Evolutionary conservation across 306 rosid species (phyloP), one percentile per base, ranked within the genome.

Genomic region (Phaseolus lunatus): DNA sequence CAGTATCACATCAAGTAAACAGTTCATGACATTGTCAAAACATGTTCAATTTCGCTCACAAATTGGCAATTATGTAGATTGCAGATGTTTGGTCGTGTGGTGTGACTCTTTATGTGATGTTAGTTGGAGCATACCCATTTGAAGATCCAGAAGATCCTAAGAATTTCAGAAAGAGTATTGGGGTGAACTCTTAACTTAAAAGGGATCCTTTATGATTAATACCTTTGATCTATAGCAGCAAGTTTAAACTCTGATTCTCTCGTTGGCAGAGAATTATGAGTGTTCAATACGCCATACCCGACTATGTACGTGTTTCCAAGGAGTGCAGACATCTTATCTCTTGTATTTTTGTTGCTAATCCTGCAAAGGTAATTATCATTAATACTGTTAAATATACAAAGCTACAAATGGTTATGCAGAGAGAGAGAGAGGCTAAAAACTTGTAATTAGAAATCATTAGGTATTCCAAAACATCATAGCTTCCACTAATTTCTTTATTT

Each of bases 51-150:
- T 70, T 49, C 5, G 35, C 79, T 77, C 29, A 33, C 81, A 78
- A 59, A 23, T 70, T 78, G 75, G 75, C 33, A 58, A 73, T 69
- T 67, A 14, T 82, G 83, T 80, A 95, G 99, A 81, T 88, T 82
- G 92, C 97, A 37, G 99, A 95, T 85, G 96, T 92, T 88, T 95
- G 99, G 99, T 95, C 99, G 5, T 88, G 97, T 83, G 99, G 99
- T 54, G 99, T 95, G 59, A 91, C 96, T 29, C 82, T 95, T 35
- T 95, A 92, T 26, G 96, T 91, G 63, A 95, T 95, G 98, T 70
- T 92, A 72, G 90, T 92, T 26, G 99, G 99, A 86, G 89, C 89
- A 62, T 95, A 95, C 79, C 99, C 99, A n/a, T 92, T 95, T 80
- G 93, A 90, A 83, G 98, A 95, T 81, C 94, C 96, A 15, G 92